Conservation (phyloP, 2,329 filamentous ascomycete genomes). For the Stagonosporopsis rhizophila region DNA sequence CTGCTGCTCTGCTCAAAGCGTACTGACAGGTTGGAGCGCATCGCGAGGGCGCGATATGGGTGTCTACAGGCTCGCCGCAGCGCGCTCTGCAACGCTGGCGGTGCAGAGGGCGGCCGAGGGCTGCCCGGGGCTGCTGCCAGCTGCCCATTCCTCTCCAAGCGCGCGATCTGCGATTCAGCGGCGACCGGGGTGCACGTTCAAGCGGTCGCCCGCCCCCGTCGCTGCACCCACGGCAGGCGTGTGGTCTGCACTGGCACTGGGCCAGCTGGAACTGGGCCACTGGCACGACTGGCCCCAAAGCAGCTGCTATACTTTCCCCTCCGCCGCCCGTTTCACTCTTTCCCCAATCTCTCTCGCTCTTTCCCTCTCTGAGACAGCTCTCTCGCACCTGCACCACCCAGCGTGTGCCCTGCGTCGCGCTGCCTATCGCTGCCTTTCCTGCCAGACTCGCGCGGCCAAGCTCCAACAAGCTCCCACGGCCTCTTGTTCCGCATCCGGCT, state of each 20-base stretch:
- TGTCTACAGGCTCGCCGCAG: background rate
- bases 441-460: slow-evolving; percentile 29
- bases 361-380: slow-evolving; percentile 52
- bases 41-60: slow-evolving; percentile 5
- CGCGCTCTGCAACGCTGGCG: background rate
- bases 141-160: slow-evolving; percentile 9
- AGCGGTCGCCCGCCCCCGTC: slow-evolving; percentile 16
- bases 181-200: slow-evolving; percentile 20
- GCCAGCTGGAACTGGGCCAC: slow-evolving; percentile 5
- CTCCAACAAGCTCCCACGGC: slow-evolving; percentile 27
- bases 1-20: slow-evolving; percentile 23
- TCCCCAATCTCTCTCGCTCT: slow-evolving; percentile 51
- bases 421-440: slow-evolving; percentile 27
- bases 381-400: slow-evolving; percentile 42
- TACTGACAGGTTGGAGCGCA: slow-evolving; percentile 22
- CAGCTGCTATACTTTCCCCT: slow-evolving; percentile 40
- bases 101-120: background rate
- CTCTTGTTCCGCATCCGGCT: slow-evolving; percentile 12
- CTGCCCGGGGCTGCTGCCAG: background rate
- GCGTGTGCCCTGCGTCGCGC: slow-evolving; percentile 28
- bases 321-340: slow-evolving; percentile 48
- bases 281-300: slow-evolving; percentile 27
- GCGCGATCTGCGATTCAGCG: slow-evolving; percentile 19
- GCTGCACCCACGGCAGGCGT: slow-evolving; percentile 21
- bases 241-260: slow-evolving; percentile 22